Evolutionary conservation across 345 rosid genomes (phyloP), one percentile per base, ranked within the genome.

Genomic region (Moricandia arvensis): DNA sequence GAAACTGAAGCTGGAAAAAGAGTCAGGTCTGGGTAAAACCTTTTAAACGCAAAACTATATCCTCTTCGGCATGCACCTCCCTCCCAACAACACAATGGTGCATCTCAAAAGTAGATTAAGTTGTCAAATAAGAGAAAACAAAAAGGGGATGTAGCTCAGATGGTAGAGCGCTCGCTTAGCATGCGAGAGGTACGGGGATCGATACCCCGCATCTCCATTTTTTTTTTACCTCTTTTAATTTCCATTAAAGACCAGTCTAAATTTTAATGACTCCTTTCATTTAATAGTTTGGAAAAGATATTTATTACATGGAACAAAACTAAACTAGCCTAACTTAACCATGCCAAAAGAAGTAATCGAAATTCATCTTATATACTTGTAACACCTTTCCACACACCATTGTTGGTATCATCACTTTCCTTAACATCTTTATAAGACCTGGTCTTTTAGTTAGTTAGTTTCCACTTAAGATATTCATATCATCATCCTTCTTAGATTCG

Each of bases 131-230:
- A 21, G 0, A 4, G 1, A 0, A 33, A 9, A 0, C 31, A 27
- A 43, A 57, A 16, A 6, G 91, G 89, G 90, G 90, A 84, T 86
- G 89, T 86, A 87, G 92, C 91, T 93, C 91, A 90, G 89, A 86
- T 90, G 96, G 91, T 89, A 86, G 91, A 89, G 91, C 89, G 89
- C 92, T 89, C 86, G 91, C 90, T 88, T 90, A 86, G 90, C 92
- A 92, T 86, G 91, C 87, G 88, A 90, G 98, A 87, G 94, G 89
- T 76, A 85, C 87, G 79, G 90, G 90, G 89, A 84, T 87, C 88
- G 91, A 89, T 90, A 84, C 89, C 89, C 87, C 86, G 84, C 93
- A 85, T 91, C 90, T 87, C 90, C 96, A 88, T n/a, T 45, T 5
- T 30, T 4, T 33, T 7, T 61, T 0, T 10, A 3, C 21, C 5